phyloP scores from a whole-genome alignment of 169 alveolate species.

The Eimeria sp. region DNA sequence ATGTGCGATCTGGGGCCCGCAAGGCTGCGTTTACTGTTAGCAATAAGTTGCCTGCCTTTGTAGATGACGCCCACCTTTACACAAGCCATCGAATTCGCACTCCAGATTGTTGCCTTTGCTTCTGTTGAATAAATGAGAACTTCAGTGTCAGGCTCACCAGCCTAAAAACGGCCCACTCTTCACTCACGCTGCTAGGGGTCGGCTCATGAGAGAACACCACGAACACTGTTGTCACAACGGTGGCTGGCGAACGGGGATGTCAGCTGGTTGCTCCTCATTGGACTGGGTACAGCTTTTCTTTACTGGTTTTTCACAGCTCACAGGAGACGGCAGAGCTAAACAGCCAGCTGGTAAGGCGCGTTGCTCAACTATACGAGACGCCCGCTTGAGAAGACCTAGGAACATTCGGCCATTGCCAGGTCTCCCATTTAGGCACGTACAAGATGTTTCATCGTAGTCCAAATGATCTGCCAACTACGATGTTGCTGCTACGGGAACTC shows the following conservation, averaged over 20 bases:
- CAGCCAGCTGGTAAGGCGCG: conserved; percentile 66
- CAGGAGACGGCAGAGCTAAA: conserved; percentile 56
- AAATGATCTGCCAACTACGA: not conserved
- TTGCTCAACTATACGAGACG: conserved; percentile 22
- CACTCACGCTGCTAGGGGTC: not conserved
- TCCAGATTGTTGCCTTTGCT: conserved; percentile 82
- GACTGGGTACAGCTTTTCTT: not conserved
- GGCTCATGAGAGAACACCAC: not conserved
- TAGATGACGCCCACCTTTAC: conserved; percentile 44
- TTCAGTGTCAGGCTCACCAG: conserved; percentile 64
- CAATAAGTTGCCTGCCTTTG: not conserved
- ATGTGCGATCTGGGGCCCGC: not conserved
- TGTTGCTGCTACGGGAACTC: not conserved
- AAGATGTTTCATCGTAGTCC: not conserved
- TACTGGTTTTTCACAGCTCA: not conserved
- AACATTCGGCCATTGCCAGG: not conserved
- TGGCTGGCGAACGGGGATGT: not conserved
- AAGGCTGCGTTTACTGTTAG: not conserved
- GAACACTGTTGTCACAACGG: not conserved
- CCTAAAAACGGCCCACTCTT: not conserved
- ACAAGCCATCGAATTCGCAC: conserved; percentile 78
- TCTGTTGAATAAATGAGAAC: conserved; percentile 72
- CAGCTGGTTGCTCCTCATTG: not conserved
- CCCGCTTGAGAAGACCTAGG: conserved; percentile 41
- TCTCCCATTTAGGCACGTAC: not conserved